Evolutionary conservation across 1,139 yeast genomes (phyloP), one percentile per base, ranked within the genome.

Genomic region (Sugiyamaella sp.): DNA sequence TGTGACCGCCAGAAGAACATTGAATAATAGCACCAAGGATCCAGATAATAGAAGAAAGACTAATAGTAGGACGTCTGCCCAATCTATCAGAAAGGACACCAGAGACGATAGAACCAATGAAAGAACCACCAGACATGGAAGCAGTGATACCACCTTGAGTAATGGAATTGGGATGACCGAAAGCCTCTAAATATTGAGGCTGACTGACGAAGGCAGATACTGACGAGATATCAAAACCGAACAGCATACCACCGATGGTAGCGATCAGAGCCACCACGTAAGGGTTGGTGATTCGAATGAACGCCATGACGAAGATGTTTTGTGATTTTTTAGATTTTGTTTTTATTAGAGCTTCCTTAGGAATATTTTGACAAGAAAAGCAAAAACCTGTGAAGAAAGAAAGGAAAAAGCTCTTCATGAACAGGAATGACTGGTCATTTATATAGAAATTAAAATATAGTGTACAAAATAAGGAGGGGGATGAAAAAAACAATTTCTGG

Each of bases 41-140:
- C 73, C 95, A 91, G 63, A 89, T 72, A 2, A 84, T 67, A 60
- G 91, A 85, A 16, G 96, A 84, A 41, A 84, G 77, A 79, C 89
- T 83, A 51, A 91, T 76, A 46, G 86, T 83, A n/a, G 84, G 82
- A 64, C 83, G 85, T 67, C 97, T 81, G 45, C 98, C 97, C 50
- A 85, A 68, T 35, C 77, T 65, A 68, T 91, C 96, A 44, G 96
- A 95, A 6, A 72, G 21, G 41, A 57, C 55, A 29, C 76, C 75
- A 6, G 75, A 62, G 14, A 54, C 53, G 3, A 71, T 55, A 5
- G 74, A 69, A 4, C 72, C 73, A 2, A 69, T 72, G 59, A 91
- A 77, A 4, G 98, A 97, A 56, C 98, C 98, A 49, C 93, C 80
- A 1, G 97, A 88, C 53, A 97, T 91, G n/a, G 97, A 91, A 21